Conservation (phyloP, 352 stramenopile species). For the Phytophthora kernoviae region DNA sequence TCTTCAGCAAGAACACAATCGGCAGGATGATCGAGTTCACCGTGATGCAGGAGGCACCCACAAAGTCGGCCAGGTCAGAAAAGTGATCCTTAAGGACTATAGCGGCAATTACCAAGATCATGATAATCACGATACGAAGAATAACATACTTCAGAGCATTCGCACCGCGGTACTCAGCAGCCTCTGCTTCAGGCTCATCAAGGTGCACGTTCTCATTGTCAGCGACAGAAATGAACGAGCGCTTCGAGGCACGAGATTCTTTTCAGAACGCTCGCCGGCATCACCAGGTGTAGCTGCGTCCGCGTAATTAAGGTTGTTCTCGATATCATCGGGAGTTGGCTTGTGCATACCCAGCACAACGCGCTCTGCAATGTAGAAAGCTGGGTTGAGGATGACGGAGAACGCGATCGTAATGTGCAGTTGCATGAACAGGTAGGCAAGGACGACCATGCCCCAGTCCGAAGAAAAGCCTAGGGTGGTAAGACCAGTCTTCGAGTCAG, state of each 20-base stretch:
- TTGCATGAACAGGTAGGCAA: slow-evolving; percentile 33
- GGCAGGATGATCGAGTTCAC: slow-evolving; percentile 38
- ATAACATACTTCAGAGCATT: slow-evolving; percentile 32
- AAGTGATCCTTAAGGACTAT: slow-evolving; percentile 18
- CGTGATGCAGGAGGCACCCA: slow-evolving; percentile 32
- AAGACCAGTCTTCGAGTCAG: slow-evolving; percentile 15
- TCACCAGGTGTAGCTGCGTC: neutral
- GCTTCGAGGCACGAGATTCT: neutral
- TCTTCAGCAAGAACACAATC: slow-evolving; percentile 30
- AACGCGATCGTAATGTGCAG: slow-evolving; percentile 27
- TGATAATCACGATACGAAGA: slow-evolving; percentile 35
- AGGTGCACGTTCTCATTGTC: slow-evolving; percentile 19
- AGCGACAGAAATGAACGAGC: slow-evolving; percentile 33
- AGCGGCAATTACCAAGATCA: slow-evolving; percentile 12
- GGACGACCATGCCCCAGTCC: slow-evolving; percentile 26
- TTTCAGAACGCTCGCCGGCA: neutral
- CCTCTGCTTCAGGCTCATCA: slow-evolving; percentile 13
- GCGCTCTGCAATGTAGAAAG: slow-evolving; percentile 41
- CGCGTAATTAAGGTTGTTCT: neutral
- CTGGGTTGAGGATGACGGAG: slow-evolving; percentile 34
- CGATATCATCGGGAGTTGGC: neutral
- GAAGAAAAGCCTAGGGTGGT: slow-evolving; percentile 34
- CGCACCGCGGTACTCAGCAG: slow-evolving; percentile 30
- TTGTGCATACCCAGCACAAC: slow-evolving; percentile 44
- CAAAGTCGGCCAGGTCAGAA: slow-evolving; percentile 31